These are phyloP conservation scores for Neonectria faginata DNA, from an alignment of 2,329 filamentous ascomycete genomes.

Conservation along the genomic window DNA sequence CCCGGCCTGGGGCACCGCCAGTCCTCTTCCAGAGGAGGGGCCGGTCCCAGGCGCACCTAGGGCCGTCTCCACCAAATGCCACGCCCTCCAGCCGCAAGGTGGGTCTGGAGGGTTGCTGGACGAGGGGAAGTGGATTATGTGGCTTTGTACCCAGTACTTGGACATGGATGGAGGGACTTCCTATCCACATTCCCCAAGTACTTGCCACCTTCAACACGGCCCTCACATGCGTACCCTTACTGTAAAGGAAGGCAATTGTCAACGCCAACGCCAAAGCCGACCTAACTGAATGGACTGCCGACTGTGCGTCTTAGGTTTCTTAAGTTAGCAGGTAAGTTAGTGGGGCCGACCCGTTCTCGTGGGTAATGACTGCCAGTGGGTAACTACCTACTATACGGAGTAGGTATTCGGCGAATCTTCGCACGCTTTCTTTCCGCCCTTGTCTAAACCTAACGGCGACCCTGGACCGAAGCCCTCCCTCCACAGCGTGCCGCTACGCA, in stretches of 20 bases:
- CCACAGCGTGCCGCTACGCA: background rate
- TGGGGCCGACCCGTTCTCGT: too few relatives aligned
- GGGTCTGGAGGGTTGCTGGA: constrained; percentile 29
- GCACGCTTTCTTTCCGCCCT: background rate
- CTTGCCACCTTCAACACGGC: too few relatives aligned
- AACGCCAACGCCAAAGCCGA: too few relatives aligned
- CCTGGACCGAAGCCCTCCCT: background rate
- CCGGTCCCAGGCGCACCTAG: constrained; percentile 2
- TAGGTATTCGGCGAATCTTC: background rate
- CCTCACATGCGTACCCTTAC: background rate
- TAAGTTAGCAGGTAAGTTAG: too few relatives aligned
- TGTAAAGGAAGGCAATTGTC: background rate
- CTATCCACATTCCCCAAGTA: background rate
- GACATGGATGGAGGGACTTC: constrained; percentile 4
- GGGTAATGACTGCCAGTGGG: too few relatives aligned
- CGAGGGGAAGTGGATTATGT: constrained; percentile 42
- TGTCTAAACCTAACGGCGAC: constrained; percentile 7
- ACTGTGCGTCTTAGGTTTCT: too few relatives aligned
- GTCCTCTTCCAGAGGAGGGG: constrained; percentile 13
- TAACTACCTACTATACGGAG: too few relatives aligned
- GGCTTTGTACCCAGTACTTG: constrained; percentile 5
- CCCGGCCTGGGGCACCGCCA: constrained; percentile 1
- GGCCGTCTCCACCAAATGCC: constrained; percentile 6
- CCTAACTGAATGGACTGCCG: too few relatives aligned
- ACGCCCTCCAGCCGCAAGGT: constrained; percentile 38